Conservation (phyloP, 768 basidiomycete genomes). For the Terana coerulea region DNA sequence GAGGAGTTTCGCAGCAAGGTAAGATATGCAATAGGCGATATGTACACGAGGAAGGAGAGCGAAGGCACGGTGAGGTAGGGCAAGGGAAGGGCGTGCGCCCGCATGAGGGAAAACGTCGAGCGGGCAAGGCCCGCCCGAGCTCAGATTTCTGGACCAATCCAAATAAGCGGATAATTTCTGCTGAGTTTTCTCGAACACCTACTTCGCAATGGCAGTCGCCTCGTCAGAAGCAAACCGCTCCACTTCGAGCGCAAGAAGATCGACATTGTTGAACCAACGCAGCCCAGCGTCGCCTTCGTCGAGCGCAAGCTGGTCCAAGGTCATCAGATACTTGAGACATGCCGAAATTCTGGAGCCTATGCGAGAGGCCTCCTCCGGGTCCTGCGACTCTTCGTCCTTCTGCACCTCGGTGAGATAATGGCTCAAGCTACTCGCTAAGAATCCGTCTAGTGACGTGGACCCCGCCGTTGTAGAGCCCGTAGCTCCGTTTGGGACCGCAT, state of each 20-base stretch:
- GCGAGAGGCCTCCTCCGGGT: conserved; percentile 48
- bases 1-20: conserved; percentile 45
- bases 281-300: conserved; percentile 59
- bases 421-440: conserved; percentile 53
- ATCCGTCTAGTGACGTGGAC: conserved; percentile 57
- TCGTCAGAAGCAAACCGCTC: conserved; percentile 51
- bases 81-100: conserved; percentile 65
- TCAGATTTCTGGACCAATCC: not conserved
- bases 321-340: conserved; percentile 65
- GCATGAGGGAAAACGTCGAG: conserved; percentile 70
- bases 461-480: conserved; percentile 36
- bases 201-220: conserved; percentile 52
- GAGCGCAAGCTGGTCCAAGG: conserved; percentile 64
- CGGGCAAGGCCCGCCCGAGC: conserved; percentile 38
- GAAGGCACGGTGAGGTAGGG: conserved; percentile 67
- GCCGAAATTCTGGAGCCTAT: conserved; percentile 46
- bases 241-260: conserved; percentile 46
- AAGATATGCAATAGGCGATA: conserved; percentile 70
- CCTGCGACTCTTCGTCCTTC: conserved; percentile 44
- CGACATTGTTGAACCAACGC: conserved; percentile 72
- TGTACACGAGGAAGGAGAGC: conserved; percentile 66
- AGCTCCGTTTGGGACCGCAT: conserved; percentile 50
- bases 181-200: not conserved
- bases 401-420: conserved; percentile 60
- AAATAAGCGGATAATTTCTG: not conserved